Evolutionary conservation across 768 basidiomycete species (phyloP), one percentile per base, ranked within the genome.

Genomic region (Strobilomyces echinocephalus): DNA sequence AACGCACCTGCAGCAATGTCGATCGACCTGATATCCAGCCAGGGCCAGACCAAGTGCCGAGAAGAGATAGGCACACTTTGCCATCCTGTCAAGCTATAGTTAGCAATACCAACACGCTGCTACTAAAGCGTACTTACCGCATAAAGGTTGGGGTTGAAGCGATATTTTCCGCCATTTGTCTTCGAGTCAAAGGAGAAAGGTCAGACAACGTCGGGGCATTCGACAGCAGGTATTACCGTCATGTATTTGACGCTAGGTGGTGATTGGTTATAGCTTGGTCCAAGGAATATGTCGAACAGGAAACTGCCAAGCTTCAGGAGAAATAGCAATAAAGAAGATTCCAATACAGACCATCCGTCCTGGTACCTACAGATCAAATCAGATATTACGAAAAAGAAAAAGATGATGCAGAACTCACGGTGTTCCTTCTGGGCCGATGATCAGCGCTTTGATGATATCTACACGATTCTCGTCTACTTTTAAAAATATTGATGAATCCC

Each of bases 101-200:
- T 50, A 38, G 42, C 44, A 21, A 34, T 51, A 10, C 24, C 6
- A 36, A 33, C 28, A 10, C 8, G 1, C 5, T 36, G 6, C 30
- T n/a, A 48, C 20, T 16, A 48, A 55, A 15, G 16, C 38, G 30
- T 51, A 74, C 80, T 62, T 67, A 87, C 90, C 49, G 91, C 92
- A 68, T 94, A 97, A 31, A 97, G 75, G 69, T 97, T 97, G 3
- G 95, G 95, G 61, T 97, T 97, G 72, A 95, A 93, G 41, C 95
- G 82, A 69, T 74, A 94, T 71, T 86, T 91, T 31, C 91, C 91
- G 8, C 88, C 89, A 57, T 90, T 86, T 1, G 92, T 94, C 87
- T 91, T 54, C n/a, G n/a, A n/a, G n/a, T n/a, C n/a, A n/a, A n/a
- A n/a, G 0, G 28, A 44, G 14, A 9, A 36, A 31, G 0, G 46